Percentiles rank a stretch among this genome's conserved stretches.
These are phyloP conservation scores for Teratosphaeria zuluensis DNA, from an alignment of 2,329 filamentous ascomycete genomes.

Conservation along the genomic window DNA sequence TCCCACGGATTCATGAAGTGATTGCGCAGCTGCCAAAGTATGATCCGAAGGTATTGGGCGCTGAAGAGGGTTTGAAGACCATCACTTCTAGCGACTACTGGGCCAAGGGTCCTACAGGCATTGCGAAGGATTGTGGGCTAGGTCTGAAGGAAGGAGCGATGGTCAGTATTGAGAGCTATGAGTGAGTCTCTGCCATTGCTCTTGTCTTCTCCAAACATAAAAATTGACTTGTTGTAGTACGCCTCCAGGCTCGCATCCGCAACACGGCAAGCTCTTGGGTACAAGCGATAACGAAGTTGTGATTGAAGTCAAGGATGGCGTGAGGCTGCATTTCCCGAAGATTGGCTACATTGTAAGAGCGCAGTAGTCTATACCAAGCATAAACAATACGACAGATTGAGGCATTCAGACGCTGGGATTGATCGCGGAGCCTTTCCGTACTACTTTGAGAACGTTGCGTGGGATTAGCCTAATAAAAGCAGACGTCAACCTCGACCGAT, in stretches of 20 bases:
- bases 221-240: conserved; percentile 7
- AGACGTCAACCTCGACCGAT: no score
- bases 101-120: conserved; percentile 6
- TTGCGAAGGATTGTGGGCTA: conserved; percentile 13
- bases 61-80: conserved; percentile 17
- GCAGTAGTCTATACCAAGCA: conserved; percentile 1
- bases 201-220: neutral
- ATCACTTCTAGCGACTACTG: conserved; percentile 12
- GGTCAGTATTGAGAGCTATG: conserved; percentile 19
- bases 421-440: neutral
- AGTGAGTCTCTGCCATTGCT: conserved; percentile 11
- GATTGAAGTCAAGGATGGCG: conserved; percentile 20
- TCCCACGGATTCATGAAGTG: conserved; percentile 17
- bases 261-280: conserved; percentile 20
- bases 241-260: conserved; percentile 17
- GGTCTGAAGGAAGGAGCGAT: conserved; percentile 11
- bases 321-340: conserved; percentile 29
- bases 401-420: neutral
- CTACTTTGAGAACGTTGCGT: no score
- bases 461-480: no score
- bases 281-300: conserved; percentile 17
- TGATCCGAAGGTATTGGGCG: conserved; percentile 12
- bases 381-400: neutral
- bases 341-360: conserved; percentile 27
- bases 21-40: conserved; percentile 15